A percentile compares a stretch with the other conserved stretches of the same genome.
These are phyloP conservation scores for Calonectria ilicicola DNA, from an alignment of 2,329 filamentous ascomycete genomes.

Conservation along the genomic window DNA sequence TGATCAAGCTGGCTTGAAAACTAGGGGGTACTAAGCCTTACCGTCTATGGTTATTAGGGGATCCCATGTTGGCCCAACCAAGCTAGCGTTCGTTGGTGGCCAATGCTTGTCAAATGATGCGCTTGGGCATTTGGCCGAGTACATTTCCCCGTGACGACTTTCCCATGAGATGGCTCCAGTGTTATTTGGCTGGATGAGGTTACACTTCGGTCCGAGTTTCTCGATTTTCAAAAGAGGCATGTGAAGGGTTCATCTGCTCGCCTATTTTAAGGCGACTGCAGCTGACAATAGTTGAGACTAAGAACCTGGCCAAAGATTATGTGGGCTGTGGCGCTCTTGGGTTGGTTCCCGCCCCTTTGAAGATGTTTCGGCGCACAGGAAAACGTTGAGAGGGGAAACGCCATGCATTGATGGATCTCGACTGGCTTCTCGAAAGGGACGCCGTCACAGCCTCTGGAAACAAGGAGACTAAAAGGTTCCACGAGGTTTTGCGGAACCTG, in stretches of 20 bases:
- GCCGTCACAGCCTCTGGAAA: not conserved
- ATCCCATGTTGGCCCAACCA: not conserved
- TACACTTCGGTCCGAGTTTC: not conserved
- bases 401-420: not conserved
- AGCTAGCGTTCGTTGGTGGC: not conserved
- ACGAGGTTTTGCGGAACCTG: not conserved
- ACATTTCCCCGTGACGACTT: not conserved
- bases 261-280: not conserved
- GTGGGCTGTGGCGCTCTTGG: no score
- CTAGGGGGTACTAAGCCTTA: not conserved
- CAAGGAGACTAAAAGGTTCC: not conserved
- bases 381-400: not conserved
- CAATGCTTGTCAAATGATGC: not conserved
- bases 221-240: no score
- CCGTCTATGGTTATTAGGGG: no score
- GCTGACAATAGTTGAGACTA: no score
- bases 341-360: no score
- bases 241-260: not conserved
- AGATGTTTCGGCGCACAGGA: no score
- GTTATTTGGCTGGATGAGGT: not conserved
- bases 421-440: not conserved
- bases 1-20: not conserved
- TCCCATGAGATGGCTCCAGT: not conserved
- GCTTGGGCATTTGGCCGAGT: not conserved
- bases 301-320: no score